These are phyloP conservation scores for Aureobasidium leucospermi DNA, from an alignment of 2,329 filamentous ascomycete species.

Conservation along the genomic window DNA sequence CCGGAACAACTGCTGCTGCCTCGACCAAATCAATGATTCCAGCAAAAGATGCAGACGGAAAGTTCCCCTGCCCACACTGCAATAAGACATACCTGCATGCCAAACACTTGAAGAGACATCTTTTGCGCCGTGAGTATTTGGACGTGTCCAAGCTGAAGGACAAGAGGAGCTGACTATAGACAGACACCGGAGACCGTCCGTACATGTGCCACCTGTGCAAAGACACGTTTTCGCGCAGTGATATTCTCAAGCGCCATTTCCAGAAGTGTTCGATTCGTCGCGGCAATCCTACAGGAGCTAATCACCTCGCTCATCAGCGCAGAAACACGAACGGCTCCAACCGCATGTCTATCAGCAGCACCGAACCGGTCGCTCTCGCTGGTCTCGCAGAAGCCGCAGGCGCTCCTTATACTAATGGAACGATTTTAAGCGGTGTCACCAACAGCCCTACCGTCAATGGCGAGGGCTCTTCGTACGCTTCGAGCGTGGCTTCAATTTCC, in stretches of 20 bases:
- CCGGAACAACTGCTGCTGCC: slow-evolving; percentile 52
- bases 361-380: slow-evolving; percentile 30
- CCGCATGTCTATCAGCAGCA: slow-evolving; percentile 29
- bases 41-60: slow-evolving; percentile 92
- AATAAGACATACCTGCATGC: slow-evolving; percentile 97
- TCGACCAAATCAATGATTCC: slow-evolving; percentile 72
- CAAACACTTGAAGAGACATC: slow-evolving; percentile 94
- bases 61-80: slow-evolving; percentile 96
- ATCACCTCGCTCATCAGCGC: slow-evolving; percentile 71
- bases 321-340: slow-evolving; percentile 39
- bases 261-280: slow-evolving; percentile 97
- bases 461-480: slow-evolving; percentile 27
- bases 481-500: slow-evolving; percentile 36
- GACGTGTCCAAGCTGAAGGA: background rate
- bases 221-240: slow-evolving; percentile 95
- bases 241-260: slow-evolving; percentile 97
- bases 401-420: slow-evolving; percentile 22
- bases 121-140: slow-evolving; percentile 77
- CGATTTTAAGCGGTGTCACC: slow-evolving; percentile 19
- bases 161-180: slow-evolving; percentile 28
- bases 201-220: slow-evolving; percentile 98
- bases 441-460: slow-evolving; percentile 31
- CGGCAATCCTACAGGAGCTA: slow-evolving; percentile 90
- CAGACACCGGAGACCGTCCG: slow-evolving; percentile 93
- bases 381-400: slow-evolving; percentile 27